Evolutionary conservation across 768 basidiomycete genomes (phyloP).

Genomic region (Lentinula boryana): DNA sequence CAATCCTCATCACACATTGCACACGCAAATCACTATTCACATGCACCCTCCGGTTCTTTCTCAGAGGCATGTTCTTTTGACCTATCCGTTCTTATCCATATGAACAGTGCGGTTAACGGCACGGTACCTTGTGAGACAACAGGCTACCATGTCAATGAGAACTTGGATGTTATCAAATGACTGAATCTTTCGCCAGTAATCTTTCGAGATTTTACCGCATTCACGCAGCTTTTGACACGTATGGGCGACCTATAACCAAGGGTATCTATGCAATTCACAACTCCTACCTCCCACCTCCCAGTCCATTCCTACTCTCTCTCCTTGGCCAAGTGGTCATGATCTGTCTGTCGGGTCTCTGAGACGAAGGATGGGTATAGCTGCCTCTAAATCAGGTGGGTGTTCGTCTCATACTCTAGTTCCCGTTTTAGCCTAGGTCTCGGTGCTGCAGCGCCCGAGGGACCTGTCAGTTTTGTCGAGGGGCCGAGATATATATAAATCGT

Average conservation of each 20-base stretch:
- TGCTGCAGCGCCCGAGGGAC: background rate
- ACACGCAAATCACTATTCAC: background rate
- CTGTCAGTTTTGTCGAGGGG: background rate
- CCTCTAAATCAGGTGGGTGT: background rate
- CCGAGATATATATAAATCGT: background rate
- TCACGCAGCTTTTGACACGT: constrained; percentile 28
- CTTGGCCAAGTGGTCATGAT: constrained; percentile 4
- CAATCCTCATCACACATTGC: background rate
- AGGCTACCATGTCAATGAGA: background rate
- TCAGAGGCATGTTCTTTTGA: background rate
- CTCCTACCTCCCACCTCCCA: background rate
- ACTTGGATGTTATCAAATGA: background rate
- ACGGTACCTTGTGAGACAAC: background rate
- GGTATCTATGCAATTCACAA: background rate
- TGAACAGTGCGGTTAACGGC: background rate
- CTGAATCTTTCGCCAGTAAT: constrained; percentile 15
- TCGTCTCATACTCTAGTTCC: background rate
- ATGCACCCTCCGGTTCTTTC: background rate
- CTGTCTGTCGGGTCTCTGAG: background rate
- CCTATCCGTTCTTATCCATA: constrained; percentile 4
- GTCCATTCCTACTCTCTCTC: constrained; percentile 9
- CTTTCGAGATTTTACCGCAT: constrained; percentile 24
- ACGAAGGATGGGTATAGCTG: background rate
- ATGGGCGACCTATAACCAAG: constrained; percentile 17
- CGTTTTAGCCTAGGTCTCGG: background rate